Evolutionary conservation across 805 yeast genomes (phyloP).

Genomic region (Metahyphopichia silvanorum): DNA sequence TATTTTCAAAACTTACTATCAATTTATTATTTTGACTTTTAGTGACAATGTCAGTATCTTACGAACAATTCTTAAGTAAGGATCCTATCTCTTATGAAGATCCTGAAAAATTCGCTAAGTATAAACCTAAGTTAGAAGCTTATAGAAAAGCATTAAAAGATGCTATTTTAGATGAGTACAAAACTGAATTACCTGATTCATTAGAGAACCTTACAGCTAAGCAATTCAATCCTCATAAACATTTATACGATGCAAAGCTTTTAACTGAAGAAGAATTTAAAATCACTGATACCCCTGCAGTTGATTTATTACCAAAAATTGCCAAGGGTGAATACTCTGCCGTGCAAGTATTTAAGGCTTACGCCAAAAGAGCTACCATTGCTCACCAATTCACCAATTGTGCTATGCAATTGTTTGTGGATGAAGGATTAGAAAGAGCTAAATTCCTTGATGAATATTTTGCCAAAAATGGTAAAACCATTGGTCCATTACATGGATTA

Average conservation of each 20-base stretch:
- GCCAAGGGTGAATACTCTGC: constrained; percentile 31
- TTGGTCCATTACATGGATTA: constrained; percentile 66
- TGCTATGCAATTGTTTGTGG: constrained; percentile 46
- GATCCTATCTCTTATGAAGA: constrained; percentile 38
- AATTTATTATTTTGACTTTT: neutral
- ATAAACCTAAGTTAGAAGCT: constrained; percentile 45
- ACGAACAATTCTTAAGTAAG: constrained; percentile 24
- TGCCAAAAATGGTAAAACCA: constrained; percentile 41
- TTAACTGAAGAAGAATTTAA: constrained; percentile 31
- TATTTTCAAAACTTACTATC: too few species aligned
- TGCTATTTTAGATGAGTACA: constrained; percentile 27
- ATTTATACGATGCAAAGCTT: constrained; percentile 30
- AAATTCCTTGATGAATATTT: constrained; percentile 50
- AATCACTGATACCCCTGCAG: constrained; percentile 36
- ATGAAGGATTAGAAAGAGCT: constrained; percentile 58
- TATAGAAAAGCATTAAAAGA: constrained; percentile 29
- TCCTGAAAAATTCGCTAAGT: constrained; percentile 38
- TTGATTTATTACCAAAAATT: constrained; percentile 22
- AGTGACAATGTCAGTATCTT: constrained; percentile 7
- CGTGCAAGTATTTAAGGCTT: constrained; percentile 39
- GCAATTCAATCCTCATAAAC: constrained; percentile 36
- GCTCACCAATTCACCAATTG: constrained; percentile 45
- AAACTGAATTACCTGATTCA: constrained; percentile 28
- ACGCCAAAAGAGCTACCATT: constrained; percentile 39
- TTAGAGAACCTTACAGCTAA: constrained; percentile 24